Evolutionary conservation across 768 basidiomycete genomes (phyloP), one percentile per base, ranked within the genome.

Genomic region (Boletus patriciae): DNA sequence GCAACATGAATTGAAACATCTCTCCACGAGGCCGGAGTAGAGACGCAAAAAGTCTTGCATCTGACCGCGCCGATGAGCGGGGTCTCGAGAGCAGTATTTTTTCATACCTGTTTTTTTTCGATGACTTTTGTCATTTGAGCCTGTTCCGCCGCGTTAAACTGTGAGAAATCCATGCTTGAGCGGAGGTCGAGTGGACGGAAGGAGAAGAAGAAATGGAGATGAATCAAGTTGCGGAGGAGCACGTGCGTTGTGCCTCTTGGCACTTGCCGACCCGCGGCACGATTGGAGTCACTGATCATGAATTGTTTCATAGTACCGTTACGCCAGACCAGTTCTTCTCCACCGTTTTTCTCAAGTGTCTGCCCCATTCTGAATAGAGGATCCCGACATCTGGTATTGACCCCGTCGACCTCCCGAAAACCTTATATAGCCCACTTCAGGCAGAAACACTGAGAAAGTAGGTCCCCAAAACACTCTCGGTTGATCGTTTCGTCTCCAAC

Each of bases 31-130:
- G 69, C 86, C 89, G 23, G 93, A 90, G 76, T 99, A 98, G 75
- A 98, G 87, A 68, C 82, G 83, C 80, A 99, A 80, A 68, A 99
- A 98, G 78, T 98, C 96, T 81, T 96, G 92, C 94, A 99, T 96
- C 95, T 98, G 27, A 16, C 40, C 69, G 45, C 21, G 50, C 11
- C 19, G 13, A 38, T 67, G 56, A 41, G 53, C 21, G 18, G 41
- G 33, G 36, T 44, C 42, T 59, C 41, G 59, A 27, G 52, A 7
- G 6, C 6, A 6, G 16, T 27, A 15, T 36, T 34, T 41, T 53
- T 23, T 58, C 78, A 54, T 57, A 89, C 95, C 87, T 98, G 96
- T 80, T 92, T 94, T 79, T 92, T 94, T 78, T 98, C 96, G 52
- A 99, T 94, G 68, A 94, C 75, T 69, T 86, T 89, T 57, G 84